phyloP scores from a whole-genome alignment of 139 green algal species.

The Monoraphidium neglectum region DNA sequence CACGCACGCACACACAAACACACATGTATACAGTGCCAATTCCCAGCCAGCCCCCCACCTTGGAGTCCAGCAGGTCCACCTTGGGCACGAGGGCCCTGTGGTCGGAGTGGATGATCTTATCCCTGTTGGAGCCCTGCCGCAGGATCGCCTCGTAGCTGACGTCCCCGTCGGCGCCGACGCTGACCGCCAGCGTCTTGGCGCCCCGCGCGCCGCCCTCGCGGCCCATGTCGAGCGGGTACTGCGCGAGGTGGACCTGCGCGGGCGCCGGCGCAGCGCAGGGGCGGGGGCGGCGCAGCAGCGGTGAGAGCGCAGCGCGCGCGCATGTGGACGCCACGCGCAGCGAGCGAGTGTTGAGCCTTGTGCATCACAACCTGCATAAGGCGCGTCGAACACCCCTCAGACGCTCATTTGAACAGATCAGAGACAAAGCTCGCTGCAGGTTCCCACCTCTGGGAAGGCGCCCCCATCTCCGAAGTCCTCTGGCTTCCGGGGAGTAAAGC shows the following conservation, averaged over 20 bases:
- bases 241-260: constrained; percentile 78
- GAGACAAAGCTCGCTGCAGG: too few species aligned
- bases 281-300: too few species aligned
- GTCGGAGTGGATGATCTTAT: constrained; percentile 70
- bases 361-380: too few species aligned
- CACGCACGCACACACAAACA: too few species aligned
- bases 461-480: constrained; percentile 92
- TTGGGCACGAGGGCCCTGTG: constrained; percentile 92
- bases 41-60: constrained; percentile 32
- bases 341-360: too few species aligned
- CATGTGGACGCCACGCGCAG: too few species aligned
- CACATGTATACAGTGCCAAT: not conserved
- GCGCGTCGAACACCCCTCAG: too few species aligned
- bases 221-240: constrained; percentile 95
- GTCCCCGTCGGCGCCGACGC: constrained; percentile 74
- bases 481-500: constrained; percentile 73
- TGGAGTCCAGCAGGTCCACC: constrained; percentile 65
- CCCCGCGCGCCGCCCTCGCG: constrained; percentile 17
- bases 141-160: constrained; percentile 90
- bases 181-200: constrained; percentile 82
- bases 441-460: constrained; percentile 92
- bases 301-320: too few species aligned
- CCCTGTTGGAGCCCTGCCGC: constrained; percentile 74
- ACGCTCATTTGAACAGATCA: too few species aligned
- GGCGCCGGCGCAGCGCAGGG: too few species aligned